A percentile compares a stretch with the other conserved stretches of the same genome.
These are phyloP conservation scores for Leccinum longicurvipes DNA, from an alignment of 768 basidiomycete species.

Conservation along the genomic window DNA sequence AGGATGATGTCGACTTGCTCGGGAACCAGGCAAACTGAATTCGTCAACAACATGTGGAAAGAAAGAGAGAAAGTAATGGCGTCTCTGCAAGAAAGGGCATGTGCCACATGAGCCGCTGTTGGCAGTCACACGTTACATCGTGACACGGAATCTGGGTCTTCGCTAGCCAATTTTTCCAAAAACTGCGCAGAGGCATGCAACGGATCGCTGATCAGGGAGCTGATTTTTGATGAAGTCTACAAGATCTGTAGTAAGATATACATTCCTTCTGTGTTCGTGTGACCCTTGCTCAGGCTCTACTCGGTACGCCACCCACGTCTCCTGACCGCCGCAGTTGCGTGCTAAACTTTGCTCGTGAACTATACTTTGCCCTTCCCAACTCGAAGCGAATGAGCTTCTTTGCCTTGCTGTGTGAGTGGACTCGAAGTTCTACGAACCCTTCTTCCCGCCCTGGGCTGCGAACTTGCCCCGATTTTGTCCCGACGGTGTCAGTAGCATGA, in stretches of 20 bases:
- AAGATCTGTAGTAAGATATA: slow-evolving; percentile 14
- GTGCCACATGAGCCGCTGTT: not conserved
- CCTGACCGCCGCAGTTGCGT: not conserved
- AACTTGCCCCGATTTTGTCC: slow-evolving; percentile 13
- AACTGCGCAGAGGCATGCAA: not conserved
- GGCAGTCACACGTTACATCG: slow-evolving; percentile 14
- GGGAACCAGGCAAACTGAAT: slow-evolving; percentile 2
- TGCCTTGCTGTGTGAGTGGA: not conserved
- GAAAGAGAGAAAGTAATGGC: not conserved
- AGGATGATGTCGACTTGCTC: slow-evolving; percentile 1
- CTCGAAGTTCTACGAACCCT: slow-evolving; percentile 6
- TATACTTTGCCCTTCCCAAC: slow-evolving; percentile 6
- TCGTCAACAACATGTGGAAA: slow-evolving; percentile 2
- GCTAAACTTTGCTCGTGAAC: not conserved
- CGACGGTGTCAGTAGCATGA: slow-evolving; percentile 10
- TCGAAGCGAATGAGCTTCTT: not conserved
- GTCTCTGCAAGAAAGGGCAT: not conserved
- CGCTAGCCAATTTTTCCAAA: slow-evolving; percentile 12
- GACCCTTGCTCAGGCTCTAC: not conserved
- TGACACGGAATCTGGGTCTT: slow-evolving; percentile 14
- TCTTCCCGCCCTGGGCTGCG: slow-evolving; percentile 3
- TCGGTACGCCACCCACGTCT: slow-evolving; percentile 7
- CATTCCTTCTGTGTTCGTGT: no score
- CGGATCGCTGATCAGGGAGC: slow-evolving; percentile 12
- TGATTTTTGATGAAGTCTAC: slow-evolving; percentile 7